Base-by-base conservation (phyloP, 768 basidiomycete genomes). In the Podaxis mareebaensis region DNA sequence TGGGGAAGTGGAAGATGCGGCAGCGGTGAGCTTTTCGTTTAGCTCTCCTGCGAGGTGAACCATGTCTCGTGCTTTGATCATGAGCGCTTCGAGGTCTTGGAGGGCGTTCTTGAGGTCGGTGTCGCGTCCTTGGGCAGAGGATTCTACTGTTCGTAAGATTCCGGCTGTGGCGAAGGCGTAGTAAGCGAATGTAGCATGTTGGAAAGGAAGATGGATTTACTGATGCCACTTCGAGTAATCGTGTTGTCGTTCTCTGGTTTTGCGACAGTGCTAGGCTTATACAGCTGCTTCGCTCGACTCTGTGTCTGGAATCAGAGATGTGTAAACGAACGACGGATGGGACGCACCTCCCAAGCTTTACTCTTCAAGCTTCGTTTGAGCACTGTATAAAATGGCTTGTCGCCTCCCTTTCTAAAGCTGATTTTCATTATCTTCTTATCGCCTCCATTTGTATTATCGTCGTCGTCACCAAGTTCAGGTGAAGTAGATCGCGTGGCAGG, bases 51-150 rank as follows among this genome's bases (percentile, higher is more conserved):
- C 95, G 24, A 98, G 82, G 33, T 85, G 85, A 61, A 96, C 95
- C 88, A 99, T 96, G 67, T 96, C 94, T 66, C 87, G 90, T 1
- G 95, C 95, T 71, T 96, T 92, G 53, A 89, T 80, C 91, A 92
- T 95, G 52, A 99, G 76, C 0, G 90, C 90, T 71, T 98, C 94
- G 38, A 99, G 83, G 70, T 99, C 97, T 67, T 87, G 81, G 36
- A 98, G 80, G 0, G 95, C 92, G 66, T 88, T 86, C 26, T 82
- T 81, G 77, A 99, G 84, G 66, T 88, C 81, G 7, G 82, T 83
- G 51, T 87, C 83, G 15, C 87, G 80, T 4, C 81, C 83, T 67
- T 88, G 83, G 1, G 87, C 85, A 8, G 87, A 85, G 13, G 82
- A 78, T 72, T 92, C 87, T 46, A 95, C 91, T 2, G 80, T 84